phyloP scores from a whole-genome alignment of 2,329 filamentous ascomycete genomes.

The Teratosphaeria gauchensis region DNA sequence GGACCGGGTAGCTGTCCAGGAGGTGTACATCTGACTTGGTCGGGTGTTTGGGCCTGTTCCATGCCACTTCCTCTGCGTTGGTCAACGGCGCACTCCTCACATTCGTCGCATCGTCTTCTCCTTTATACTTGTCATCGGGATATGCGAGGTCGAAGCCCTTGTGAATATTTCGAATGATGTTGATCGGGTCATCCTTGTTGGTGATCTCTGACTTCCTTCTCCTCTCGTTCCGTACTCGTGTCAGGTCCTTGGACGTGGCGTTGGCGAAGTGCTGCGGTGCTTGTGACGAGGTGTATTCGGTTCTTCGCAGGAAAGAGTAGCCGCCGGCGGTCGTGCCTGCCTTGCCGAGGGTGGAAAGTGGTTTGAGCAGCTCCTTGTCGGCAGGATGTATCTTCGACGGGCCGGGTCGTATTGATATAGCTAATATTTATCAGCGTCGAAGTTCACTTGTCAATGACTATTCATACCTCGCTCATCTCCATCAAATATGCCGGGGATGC shows the following conservation, averaged over 20 bases:
- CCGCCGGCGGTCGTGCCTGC: constrained; percentile 64
- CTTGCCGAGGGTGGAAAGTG: constrained; percentile 76
- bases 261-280: constrained; percentile 40
- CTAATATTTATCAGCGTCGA: constrained; percentile 4
- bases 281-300: constrained; percentile 75
- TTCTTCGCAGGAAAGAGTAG: constrained; percentile 89
- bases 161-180: constrained; percentile 50
- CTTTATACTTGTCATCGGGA: constrained; percentile 54
- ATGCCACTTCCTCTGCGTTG: constrained; percentile 47
- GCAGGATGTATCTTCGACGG: constrained; percentile 66
- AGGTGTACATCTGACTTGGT: constrained; percentile 47
- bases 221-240: constrained; percentile 33
- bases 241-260: constrained; percentile 44
- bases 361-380: constrained; percentile 74
- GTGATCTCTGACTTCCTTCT: constrained; percentile 27
- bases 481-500: constrained; percentile 89
- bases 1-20: constrained; percentile 49
- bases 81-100: constrained; percentile 45
- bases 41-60: constrained; percentile 51
- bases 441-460: neutral
- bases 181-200: constrained; percentile 48
- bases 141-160: constrained; percentile 59
- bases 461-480: constrained; percentile 83
- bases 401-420: constrained; percentile 57
- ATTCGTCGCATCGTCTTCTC: constrained; percentile 50